A percentile compares a stretch with the other conserved stretches of the same genome.
Conservation (phyloP, 2,329 filamentous ascomycete species). For the Cladophialophora psammophila region DNA sequence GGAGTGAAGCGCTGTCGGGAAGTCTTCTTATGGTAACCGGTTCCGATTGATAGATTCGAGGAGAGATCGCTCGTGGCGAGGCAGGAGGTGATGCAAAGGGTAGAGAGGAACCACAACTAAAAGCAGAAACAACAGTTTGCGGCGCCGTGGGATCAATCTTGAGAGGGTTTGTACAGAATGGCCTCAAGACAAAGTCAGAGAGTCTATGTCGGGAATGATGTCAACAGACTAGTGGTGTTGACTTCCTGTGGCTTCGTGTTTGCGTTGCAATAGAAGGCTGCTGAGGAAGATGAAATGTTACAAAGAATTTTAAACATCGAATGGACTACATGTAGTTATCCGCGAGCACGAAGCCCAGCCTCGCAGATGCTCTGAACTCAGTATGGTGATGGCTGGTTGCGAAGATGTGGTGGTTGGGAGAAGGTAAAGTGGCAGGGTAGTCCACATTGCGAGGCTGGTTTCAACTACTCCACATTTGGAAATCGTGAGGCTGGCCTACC, state of each 20-base stretch:
- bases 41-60: conserved; percentile 34
- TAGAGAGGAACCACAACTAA: neutral
- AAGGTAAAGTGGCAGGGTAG: conserved; percentile 17
- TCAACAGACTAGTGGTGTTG: conserved; percentile 1
- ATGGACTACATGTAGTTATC: conserved; percentile 32
- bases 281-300: conserved; percentile 23
- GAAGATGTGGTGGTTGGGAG: conserved; percentile 21
- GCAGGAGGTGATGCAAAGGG: conserved; percentile 16
- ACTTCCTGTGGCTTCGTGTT: conserved; percentile 3
- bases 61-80: conserved; percentile 26
- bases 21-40: conserved; percentile 36
- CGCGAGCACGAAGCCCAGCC: conserved; percentile 28
- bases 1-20: conserved; percentile 36
- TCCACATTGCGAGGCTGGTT: neutral
- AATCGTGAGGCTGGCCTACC: neutral
- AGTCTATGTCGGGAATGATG: conserved; percentile 1
- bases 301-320: conserved; percentile 19
- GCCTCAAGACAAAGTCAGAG: conserved; percentile 3
- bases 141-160: conserved; percentile 35
- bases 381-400: conserved; percentile 29
- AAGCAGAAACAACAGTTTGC: conserved; percentile 32
- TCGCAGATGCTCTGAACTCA: conserved; percentile 13
- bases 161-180: conserved; percentile 13
- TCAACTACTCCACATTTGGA: neutral
- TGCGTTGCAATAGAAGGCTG: conserved; percentile 22